These are phyloP conservation scores for Aspergillus panamensis DNA, from an alignment of 495 filamentous ascomycete species.

Conservation along the genomic window DNA sequence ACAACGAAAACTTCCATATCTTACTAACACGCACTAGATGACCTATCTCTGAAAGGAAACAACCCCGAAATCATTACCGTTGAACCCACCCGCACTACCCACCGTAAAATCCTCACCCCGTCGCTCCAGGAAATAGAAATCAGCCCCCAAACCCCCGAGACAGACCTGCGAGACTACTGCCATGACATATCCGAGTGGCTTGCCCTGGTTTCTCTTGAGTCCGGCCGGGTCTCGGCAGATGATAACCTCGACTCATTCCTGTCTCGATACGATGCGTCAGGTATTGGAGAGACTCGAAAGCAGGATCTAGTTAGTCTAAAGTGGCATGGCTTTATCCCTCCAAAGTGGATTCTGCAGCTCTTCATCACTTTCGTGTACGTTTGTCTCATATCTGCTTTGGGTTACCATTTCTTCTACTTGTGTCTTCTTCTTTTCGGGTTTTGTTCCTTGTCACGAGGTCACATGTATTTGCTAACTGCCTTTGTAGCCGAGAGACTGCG, in stretches of 20 bases:
- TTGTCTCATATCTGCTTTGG: conserved; percentile 1
- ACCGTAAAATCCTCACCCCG: conserved; percentile 46
- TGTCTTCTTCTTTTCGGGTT: neutral
- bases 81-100: conserved; percentile 23
- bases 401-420: neutral
- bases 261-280: conserved; percentile 71
- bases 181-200: conserved; percentile 80
- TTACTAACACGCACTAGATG: conserved; percentile 17
- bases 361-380: conserved; percentile 42
- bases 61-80: conserved; percentile 49
- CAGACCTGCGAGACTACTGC: conserved; percentile 56
- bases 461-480: neutral
- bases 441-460: neutral
- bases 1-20: neutral
- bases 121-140: conserved; percentile 41
- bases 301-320: conserved; percentile 38
- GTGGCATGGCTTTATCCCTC: conserved; percentile 47
- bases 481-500: conserved; percentile 19
- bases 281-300: conserved; percentile 24
- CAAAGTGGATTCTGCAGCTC: conserved; percentile 40
- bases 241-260: conserved; percentile 79
- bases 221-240: conserved; percentile 61
- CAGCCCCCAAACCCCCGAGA: conserved; percentile 33
- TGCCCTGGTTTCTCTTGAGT: conserved; percentile 64
- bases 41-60: conserved; percentile 51